Base-by-base conservation (phyloP, 306 rosid species). In the Carpinus viminea region DNA sequence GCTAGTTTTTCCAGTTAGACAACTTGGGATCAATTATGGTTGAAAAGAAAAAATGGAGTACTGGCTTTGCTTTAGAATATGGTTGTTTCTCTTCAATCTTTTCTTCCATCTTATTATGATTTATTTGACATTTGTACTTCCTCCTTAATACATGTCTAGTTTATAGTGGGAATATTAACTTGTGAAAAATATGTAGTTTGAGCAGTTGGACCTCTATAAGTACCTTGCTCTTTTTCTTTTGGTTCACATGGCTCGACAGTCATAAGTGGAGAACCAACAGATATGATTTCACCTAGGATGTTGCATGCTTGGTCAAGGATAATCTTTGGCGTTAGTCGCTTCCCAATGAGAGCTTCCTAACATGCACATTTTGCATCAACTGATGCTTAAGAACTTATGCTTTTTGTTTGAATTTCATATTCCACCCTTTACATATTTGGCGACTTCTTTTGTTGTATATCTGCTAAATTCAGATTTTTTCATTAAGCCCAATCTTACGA, bases 401-500 rank as follows among this genome's bases (percentile, higher is more conserved):
- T 59, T 59, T 11, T 59, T 13, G 15, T 59, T 59, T 59, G 65
- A 24, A 7, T 5, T 26, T 59, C 65, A 59, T 5, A 59, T 21
- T 59, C 15, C 24, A 4, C 36, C 31, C 38, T 59, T 11, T 59
- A 17, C 65, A 59, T 24, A 11, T 24, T 11, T 59, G 36, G 0
- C 16, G 20, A 21, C 48, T 55, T 31, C 34, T 31, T 68, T 55
- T 1, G 20, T 60, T 53, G 20, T 36, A 43, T 54, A 26, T 72
- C 18, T 69, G 12, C 12, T 62, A 41, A 64, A 71, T 17, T 43
- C 4, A 7, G 26, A 2, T 76, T 26, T 73, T 80, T 62, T 47
- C 55, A 53, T 47, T 56, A 51, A 52, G 47, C 68, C 57, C 36
- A n/a, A 47, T 70, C 75, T 31, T 83, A 34, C 60, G 15, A 36